phyloP scores from a whole-genome alignment of 1,139 yeast genomes.

The Suhomyces bolitotheri region DNA sequence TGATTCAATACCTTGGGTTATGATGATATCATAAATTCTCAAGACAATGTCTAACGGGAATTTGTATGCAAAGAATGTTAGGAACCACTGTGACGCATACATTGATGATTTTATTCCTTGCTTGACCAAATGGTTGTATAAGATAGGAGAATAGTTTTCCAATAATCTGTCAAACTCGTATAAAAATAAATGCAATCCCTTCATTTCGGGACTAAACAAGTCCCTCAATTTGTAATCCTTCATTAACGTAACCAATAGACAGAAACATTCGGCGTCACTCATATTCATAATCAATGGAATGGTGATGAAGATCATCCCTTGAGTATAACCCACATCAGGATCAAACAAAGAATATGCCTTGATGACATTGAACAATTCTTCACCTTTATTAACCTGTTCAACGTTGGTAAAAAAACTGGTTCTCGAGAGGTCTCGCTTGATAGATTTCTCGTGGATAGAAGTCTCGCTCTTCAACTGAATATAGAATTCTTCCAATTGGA shows the following conservation, averaged over 20 bases:
- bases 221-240: conserved; percentile 76
- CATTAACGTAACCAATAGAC: conserved; percentile 80
- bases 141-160: conserved; percentile 66
- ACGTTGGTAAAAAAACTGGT: conserved; percentile 77
- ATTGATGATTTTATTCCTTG: conserved; percentile 87
- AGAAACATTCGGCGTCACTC: conserved; percentile 83
- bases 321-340: conserved; percentile 94
- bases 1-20: conserved; percentile 87
- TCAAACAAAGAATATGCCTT: conserved; percentile 85
- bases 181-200: conserved; percentile 79
- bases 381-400: conserved; percentile 49
- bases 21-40: conserved; percentile 78
- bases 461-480: conserved; percentile 50
- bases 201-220: conserved; percentile 85
- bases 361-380: conserved; percentile 69
- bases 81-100: conserved; percentile 97
- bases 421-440: conserved; percentile 77
- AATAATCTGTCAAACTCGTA: conserved; percentile 87
- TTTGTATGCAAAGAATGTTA: conserved; percentile 90
- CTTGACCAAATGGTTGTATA: conserved; percentile 73
- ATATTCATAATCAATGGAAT: conserved; percentile 82
- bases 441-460: conserved; percentile 73
- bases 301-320: conserved; percentile 92
- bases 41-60: conserved; percentile 84
- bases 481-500: conserved; percentile 69